These are phyloP conservation scores for Candida insectorum DNA, from an alignment of 805 yeast genomes.

Conservation along the genomic window DNA sequence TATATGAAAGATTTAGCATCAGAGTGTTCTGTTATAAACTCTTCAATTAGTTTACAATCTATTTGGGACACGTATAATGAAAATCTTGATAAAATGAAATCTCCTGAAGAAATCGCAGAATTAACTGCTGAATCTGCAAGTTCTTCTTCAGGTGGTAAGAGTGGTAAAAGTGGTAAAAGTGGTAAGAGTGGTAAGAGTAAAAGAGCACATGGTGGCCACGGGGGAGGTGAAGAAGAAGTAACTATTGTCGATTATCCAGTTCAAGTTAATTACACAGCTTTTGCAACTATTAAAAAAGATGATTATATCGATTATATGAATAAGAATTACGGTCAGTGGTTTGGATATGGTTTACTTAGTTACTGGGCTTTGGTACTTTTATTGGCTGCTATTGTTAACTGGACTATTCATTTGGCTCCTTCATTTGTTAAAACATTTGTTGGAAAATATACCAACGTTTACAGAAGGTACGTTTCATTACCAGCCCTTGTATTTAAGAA, in stretches of 20 bases:
- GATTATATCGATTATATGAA: constrained; percentile 2
- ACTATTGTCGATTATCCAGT: constrained; percentile 10
- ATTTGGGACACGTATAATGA: constrained; percentile 14
- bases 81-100: constrained; percentile 7
- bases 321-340: constrained; percentile 22
- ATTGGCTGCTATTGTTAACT: constrained; percentile 22
- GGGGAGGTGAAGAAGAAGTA: constrained; percentile 13
- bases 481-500: constrained; percentile 15
- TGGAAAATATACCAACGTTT: constrained; percentile 16
- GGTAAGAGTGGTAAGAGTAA: background rate
- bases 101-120: too few species aligned
- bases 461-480: constrained; percentile 16
- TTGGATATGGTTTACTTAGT: constrained; percentile 31
- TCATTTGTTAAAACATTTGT: constrained; percentile 12
- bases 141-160: too few species aligned
- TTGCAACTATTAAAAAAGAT: constrained; percentile 1
- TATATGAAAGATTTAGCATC: constrained; percentile 13
- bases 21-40: constrained; percentile 10
- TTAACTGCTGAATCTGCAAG: too few species aligned
- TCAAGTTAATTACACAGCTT: constrained; percentile 4
- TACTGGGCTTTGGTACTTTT: constrained; percentile 42
- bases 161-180: background rate
- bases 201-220: background rate
- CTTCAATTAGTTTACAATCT: constrained; percentile 7
- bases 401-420: constrained; percentile 23